phyloP scores from a whole-genome alignment of 1,284 basidiomycete genomes.

The Vanrija humicola region DNA sequence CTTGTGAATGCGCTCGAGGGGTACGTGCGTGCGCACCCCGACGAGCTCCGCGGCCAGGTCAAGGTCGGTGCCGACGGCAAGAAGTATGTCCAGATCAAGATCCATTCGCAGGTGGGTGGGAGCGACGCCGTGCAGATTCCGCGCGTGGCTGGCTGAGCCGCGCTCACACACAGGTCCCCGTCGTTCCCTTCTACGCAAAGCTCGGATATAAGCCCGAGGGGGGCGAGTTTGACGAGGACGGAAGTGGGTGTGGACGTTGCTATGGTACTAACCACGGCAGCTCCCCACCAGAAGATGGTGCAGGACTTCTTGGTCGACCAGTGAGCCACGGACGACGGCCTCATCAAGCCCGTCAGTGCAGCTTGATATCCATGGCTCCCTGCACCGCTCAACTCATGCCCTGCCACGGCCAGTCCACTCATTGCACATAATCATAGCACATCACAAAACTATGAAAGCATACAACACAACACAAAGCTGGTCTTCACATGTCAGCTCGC shows the following conservation, averaged over 20 bases:
- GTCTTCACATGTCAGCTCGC: background rate
- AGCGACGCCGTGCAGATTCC: background rate
- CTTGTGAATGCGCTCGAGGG: conserved; percentile 30
- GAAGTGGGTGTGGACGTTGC: conserved; percentile 49
- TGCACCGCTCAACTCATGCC: too few species aligned
- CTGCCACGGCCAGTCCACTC: too few species aligned
- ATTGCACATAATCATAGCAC: background rate
- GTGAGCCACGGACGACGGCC: too few species aligned
- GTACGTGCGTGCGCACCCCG: conserved; percentile 14
- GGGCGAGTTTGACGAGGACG: conserved; percentile 63
- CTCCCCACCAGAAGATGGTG: conserved; percentile 24
- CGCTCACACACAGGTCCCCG: conserved; percentile 30
- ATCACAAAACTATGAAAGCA: background rate
- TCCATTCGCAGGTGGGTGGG: conserved; percentile 37
- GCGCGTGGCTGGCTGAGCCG: background rate
- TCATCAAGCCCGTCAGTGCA: background rate
- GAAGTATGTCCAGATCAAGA: conserved; percentile 26
- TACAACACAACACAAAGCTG: background rate
- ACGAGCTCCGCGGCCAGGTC: conserved; percentile 4
- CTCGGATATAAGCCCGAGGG: conserved; percentile 54
- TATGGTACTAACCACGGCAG: conserved; percentile 1
- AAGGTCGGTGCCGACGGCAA: conserved; percentile 14
- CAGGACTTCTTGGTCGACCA: conserved; percentile 11
- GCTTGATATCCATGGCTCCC: background rate
- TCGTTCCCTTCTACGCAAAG: conserved; percentile 53